Evolutionary conservation across 768 basidiomycete genomes (phyloP).

Genomic region (Dacryopinax primogenitus): DNA sequence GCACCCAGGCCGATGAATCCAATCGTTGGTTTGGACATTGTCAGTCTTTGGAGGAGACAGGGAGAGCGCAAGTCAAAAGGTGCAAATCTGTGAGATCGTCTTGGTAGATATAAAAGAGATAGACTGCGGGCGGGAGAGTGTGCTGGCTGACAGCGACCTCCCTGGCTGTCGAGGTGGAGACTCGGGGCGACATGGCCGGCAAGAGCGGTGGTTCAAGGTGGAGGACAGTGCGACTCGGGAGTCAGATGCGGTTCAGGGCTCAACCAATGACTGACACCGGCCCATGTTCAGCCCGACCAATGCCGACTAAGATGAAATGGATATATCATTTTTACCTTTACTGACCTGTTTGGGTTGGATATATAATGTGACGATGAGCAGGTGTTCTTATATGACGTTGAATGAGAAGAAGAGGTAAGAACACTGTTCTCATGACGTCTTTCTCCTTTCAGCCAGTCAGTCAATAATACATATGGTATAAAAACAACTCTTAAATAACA

Average conservation of each 20-base stretch:
- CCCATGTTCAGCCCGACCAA: not conserved
- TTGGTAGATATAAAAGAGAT: no score
- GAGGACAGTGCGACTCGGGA: no score
- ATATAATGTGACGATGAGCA: not conserved
- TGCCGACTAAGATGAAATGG: not conserved
- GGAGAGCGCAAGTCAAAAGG: no score
- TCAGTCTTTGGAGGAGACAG: not conserved
- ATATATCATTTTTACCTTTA: not conserved
- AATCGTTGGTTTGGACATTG: not conserved
- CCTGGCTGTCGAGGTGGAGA: not conserved
- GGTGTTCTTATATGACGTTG: not conserved
- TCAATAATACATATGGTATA: no score
- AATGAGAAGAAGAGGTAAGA: no score
- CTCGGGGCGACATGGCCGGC: not conserved
- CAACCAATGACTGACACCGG: not conserved
- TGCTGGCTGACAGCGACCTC: no score
- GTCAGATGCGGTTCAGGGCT: not conserved
- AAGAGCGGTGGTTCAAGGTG: not conserved
- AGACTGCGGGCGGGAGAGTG: no score
- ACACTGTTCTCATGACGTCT: no score
- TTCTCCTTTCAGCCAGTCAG: no score
- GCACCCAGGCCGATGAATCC: slow-evolving; percentile 7
- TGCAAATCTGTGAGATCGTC: no score
- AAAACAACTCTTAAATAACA: no score
- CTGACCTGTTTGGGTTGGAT: no score